Conservation (phyloP, 768 basidiomycete species). For the Lactifluus piperatus region DNA sequence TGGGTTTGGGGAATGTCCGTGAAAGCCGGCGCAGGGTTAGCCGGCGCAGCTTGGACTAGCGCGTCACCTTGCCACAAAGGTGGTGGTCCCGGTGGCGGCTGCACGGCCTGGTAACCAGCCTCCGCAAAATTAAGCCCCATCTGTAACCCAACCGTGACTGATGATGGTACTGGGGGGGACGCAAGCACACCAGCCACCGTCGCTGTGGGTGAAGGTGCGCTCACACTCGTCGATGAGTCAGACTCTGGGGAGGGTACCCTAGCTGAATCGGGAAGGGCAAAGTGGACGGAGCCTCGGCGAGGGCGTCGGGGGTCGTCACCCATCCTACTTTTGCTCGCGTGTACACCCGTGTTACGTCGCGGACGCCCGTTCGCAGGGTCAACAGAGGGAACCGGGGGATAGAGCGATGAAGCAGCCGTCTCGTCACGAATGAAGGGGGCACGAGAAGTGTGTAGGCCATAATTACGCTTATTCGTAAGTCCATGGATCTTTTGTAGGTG, state of each 20-base stretch:
- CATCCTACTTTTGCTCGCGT: slow-evolving; percentile 9
- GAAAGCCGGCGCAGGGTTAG: slow-evolving; percentile 7
- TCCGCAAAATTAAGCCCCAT: background rate
- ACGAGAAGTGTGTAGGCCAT: slow-evolving; percentile 16
- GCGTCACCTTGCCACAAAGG: slow-evolving; percentile 12
- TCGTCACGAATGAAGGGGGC: slow-evolving; percentile 19
- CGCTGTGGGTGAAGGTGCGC: slow-evolving; percentile 16
- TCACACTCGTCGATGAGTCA: slow-evolving; percentile 10
- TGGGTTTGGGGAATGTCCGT: slow-evolving; percentile 13
- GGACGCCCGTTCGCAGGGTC: slow-evolving; percentile 7
- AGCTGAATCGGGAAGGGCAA: slow-evolving; percentile 1
- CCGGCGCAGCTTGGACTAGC: background rate
- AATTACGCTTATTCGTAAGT: slow-evolving; percentile 21
- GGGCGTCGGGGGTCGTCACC: slow-evolving; percentile 13
- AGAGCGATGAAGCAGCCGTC: background rate
- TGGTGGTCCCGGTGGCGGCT: background rate
- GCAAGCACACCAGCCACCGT: slow-evolving; percentile 3
- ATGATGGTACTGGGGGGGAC: background rate
- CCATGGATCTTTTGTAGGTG: slow-evolving; percentile 20
- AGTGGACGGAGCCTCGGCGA: slow-evolving; percentile 12
- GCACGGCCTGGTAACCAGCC: background rate
- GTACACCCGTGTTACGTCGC: slow-evolving; percentile 13
- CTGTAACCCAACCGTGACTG: background rate
- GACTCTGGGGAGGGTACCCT: slow-evolving; percentile 19
- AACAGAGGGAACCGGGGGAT: background rate